These are phyloP conservation scores for Suillus bovinus DNA, from an alignment of 768 basidiomycete genomes.

Conservation along the genomic window DNA sequence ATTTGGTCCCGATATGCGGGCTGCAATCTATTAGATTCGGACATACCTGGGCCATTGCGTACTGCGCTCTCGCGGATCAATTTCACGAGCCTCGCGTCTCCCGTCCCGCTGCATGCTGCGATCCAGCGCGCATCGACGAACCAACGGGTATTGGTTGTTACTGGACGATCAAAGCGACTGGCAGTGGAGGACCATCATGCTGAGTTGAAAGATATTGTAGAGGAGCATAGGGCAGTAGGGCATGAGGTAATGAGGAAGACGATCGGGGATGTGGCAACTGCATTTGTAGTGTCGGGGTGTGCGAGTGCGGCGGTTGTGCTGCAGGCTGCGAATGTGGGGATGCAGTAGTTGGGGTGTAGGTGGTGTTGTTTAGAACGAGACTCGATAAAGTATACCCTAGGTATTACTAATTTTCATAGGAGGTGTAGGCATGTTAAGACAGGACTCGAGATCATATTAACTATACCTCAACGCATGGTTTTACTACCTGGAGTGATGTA, in stretches of 20 bases:
- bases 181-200: slow-evolving; percentile 68
- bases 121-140: slow-evolving; percentile 33
- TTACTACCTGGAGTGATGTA: not conserved
- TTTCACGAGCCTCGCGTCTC: slow-evolving; percentile 58
- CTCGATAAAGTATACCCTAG: not conserved
- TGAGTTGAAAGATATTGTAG: slow-evolving; percentile 69
- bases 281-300: slow-evolving; percentile 62
- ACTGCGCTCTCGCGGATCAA: slow-evolving; percentile 55
- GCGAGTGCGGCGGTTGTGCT: slow-evolving; percentile 62
- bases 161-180: slow-evolving; percentile 74
- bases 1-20: slow-evolving; percentile 66
- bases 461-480: not conserved
- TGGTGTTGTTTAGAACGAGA: not conserved
- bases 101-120: slow-evolving; percentile 61
- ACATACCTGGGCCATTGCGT: slow-evolving; percentile 16
- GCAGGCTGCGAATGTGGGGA: slow-evolving; percentile 50
- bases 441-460: not conserved
- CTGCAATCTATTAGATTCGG: not conserved
- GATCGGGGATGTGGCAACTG: slow-evolving; percentile 84
- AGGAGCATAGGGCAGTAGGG: slow-evolving; percentile 33
- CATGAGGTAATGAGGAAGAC: slow-evolving; percentile 61
- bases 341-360: slow-evolving; percentile 2
- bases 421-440: not conserved
- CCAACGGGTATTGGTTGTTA: slow-evolving; percentile 57
- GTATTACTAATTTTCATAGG: not conserved